Evolutionary conservation across 1,139 yeast genomes (phyloP).

Genomic region (Diutina sp.): DNA sequence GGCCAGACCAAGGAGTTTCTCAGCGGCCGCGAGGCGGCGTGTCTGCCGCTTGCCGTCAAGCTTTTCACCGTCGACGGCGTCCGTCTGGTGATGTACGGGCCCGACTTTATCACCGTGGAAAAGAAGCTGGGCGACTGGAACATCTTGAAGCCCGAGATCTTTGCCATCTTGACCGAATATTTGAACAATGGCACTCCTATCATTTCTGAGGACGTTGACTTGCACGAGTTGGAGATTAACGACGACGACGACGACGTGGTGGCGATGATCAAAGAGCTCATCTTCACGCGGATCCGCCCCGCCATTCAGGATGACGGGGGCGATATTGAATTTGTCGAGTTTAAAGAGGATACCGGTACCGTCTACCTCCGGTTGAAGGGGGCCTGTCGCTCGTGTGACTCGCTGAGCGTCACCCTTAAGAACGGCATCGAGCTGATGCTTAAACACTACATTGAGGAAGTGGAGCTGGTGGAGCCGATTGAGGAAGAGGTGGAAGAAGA

Average conservation of each 20-base stretch:
- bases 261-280: constrained; percentile 82
- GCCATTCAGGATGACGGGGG: constrained; percentile 87
- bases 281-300: constrained; percentile 90
- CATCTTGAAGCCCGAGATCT: constrained; percentile 76
- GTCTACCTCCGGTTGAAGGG: constrained; percentile 59
- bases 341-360: constrained; percentile 50
- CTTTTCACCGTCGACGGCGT: constrained; percentile 39
- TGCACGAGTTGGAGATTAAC: constrained; percentile 25
- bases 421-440: constrained; percentile 77
- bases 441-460: constrained; percentile 72
- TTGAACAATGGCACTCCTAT: constrained; percentile 60
- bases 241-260: constrained; percentile 58
- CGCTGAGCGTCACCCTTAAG: constrained; percentile 62
- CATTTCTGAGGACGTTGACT: constrained; percentile 21
- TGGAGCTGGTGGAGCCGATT: constrained; percentile 51
- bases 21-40: constrained; percentile 42
- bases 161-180: constrained; percentile 71
- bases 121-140: constrained; percentile 59
- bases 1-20: constrained; percentile 40
- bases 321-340: constrained; percentile 61
- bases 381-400: constrained; percentile 71
- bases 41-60: constrained; percentile 42
- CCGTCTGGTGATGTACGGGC: constrained; percentile 39
- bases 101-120: constrained; percentile 73
- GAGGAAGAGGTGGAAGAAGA: constrained; percentile 17